Base-by-base conservation (phyloP, 441 rosid genomes). In the Arabidopsis lyrata region DNA sequence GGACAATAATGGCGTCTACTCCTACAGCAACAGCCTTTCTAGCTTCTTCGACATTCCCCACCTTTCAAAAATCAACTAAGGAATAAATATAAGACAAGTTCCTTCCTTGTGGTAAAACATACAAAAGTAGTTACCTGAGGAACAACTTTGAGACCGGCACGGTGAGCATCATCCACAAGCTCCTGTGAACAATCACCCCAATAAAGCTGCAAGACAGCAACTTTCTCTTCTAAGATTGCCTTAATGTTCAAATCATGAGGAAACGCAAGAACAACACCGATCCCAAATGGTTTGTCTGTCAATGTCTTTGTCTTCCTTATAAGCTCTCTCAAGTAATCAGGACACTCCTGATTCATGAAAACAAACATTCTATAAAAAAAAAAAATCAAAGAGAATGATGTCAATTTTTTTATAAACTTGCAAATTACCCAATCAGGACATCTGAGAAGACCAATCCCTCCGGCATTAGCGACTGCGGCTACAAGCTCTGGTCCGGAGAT, bases 401-500 rank as follows among this genome's bases (percentile, higher is more conserved):
- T 5, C 35, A 32, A 32, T 1, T 6, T 2, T 2, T 24, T 24
- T 24, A 29, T 3, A 29, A 29, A 49, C 27, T 3, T 29, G 54
- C 7, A 45, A 69, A 13, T 66, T 65, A 90, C 98, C 98, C 88
- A 84, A 73, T 90, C 97, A 13, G 97, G 98, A 80, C 86, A 84
- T 82, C 98, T 82, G 57, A 90, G 95, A 35, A 93, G 62, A 48
- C 97, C 98, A 47, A 93, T 84, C 13, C 88, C 95, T 63, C 98
- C 97, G 50, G 95, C 88, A 41, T 88, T 86, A 57, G 98, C 90
- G 47, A 90, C 98, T 35, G 97, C 97, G 22, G 98, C 95, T 9
- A 88, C 98, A 60, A 93, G 97, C 81, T 88, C 95, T 1, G 97
- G 98, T 12, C 91, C 83, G 8, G 97, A 88, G 70, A 93, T 86